Evolutionary conservation across 176 grass and related monocot genomes (phyloP), one percentile per base, ranked within the genome.

Genomic region (Triticum dicoccoides): DNA sequence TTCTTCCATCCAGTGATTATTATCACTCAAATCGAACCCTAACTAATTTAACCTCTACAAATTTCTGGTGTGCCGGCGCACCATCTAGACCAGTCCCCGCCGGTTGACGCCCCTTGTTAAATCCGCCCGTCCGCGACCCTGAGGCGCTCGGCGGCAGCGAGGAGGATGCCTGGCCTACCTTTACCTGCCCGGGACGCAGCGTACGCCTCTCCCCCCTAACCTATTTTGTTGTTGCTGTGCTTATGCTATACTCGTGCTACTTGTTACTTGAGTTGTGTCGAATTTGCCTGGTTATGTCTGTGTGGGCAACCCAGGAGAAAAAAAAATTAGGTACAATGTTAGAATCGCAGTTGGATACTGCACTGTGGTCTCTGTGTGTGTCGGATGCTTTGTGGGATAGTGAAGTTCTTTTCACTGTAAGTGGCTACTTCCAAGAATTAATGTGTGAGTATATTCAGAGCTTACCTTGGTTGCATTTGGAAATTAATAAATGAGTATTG

Each of bases 151-250:
- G 47, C 58, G 61, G 34, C 77, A 17, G 27, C 45, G 62, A 85
- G 37, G 77, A 85, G 61, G 83, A 85, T 89, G 88, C 88, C 83
- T 12, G 88, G 88, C 20, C 78, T 76, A 41, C 83, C 88, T 42
- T 78, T 89, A 21, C 88, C 77, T 81, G 35, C 76, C 51, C 34
- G 76, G 64, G 76, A 71, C 37, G 49, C 65, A 30, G 84, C 24
- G 84, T 86, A 86, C 11, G 66, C 65, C 17, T 24, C 10, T 13
- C 11, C 65, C 13, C 2, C 83, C 69, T n/a, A 54, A 33, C 42
- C 34, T n/a, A 23, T 9, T 45, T 66, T 6, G 0, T 5, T 56
- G 33, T 56, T 39, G 42, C 14, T 44, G 24, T 49, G 77, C 33
- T 44, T 39, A 32, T 68, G 13, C 20, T 73, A 20, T 29, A 29